phyloP scores from a whole-genome alignment of 2,329 filamentous ascomycete genomes.

The Ceratocystis cacaofunesta region DNA sequence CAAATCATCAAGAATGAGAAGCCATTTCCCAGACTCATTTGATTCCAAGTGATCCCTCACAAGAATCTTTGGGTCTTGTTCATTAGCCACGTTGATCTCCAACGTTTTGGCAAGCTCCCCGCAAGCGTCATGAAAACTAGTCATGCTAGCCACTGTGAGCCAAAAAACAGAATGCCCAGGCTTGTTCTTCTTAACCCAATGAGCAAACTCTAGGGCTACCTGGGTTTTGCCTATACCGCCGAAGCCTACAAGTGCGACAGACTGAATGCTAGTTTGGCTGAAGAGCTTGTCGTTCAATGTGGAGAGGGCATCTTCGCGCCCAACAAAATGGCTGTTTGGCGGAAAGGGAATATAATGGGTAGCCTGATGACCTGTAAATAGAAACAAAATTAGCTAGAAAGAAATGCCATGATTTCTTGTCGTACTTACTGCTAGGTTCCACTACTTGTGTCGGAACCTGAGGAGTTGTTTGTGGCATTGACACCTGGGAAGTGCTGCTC shows the following conservation, averaged over 20 bases:
- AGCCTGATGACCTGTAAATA: no score
- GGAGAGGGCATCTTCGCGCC: background rate
- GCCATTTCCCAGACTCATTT: constrained; percentile 18
- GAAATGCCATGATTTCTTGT: background rate
- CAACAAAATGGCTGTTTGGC: background rate
- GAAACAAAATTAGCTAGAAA: background rate
- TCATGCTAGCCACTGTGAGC: background rate
- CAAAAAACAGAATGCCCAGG: background rate
- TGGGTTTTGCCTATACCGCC: background rate
- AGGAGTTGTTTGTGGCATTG: no score
- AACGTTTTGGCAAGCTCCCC: background rate
- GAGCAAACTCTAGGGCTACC: background rate
- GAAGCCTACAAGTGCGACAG: background rate
- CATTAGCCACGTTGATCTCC: background rate
- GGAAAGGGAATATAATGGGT: background rate
- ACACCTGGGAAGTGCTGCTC: no score
- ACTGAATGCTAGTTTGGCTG: background rate
- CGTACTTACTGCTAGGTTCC: background rate
- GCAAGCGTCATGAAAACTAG: background rate
- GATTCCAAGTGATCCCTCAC: constrained; percentile 18
- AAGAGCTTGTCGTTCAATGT: background rate
- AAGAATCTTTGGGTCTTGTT: constrained; percentile 4
- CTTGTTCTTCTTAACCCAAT: background rate
- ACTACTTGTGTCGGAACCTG: background rate
- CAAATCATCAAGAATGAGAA: constrained; percentile 21